phyloP scores from a whole-genome alignment of 2,329 filamentous ascomycete species.

The Sporothrix curviconia region DNA sequence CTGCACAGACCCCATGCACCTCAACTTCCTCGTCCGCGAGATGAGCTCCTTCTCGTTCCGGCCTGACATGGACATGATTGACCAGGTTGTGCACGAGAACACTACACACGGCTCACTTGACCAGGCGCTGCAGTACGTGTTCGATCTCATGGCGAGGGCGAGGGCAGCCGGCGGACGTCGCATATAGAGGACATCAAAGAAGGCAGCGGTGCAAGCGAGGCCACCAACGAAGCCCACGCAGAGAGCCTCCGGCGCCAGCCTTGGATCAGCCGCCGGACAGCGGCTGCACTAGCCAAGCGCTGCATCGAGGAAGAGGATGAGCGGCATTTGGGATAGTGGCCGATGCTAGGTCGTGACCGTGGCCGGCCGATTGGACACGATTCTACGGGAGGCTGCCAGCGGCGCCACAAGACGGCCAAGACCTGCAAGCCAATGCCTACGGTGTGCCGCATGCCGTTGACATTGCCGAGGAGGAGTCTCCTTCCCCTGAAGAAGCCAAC shows the following conservation, averaged over 20 bases:
- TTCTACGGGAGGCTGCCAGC: conserved; percentile 10
- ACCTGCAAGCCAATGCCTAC: conserved; percentile 9
- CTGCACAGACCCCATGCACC: conserved; percentile 24
- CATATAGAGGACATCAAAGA: background rate
- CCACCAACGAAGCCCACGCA: background rate
- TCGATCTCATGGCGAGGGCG: conserved; percentile 20
- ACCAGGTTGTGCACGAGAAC: conserved; percentile 30
- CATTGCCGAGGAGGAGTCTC: background rate
- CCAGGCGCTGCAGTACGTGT: conserved; percentile 28
- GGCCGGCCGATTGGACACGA: conserved; percentile 19
- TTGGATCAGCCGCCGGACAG: conserved; percentile 29
- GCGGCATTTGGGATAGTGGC: conserved; percentile 29
- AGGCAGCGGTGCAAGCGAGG: background rate
- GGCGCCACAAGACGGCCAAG: background rate
- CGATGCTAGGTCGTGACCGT: conserved; percentile 17
- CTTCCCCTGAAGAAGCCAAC: background rate
- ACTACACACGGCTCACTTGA: conserved; percentile 29
- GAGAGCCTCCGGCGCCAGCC: conserved; percentile 13
- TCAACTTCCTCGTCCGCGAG: conserved; percentile 31
- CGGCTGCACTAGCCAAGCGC: conserved; percentile 29
- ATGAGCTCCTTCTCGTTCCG: conserved; percentile 32
- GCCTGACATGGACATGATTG: conserved; percentile 25
- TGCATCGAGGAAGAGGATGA: conserved; percentile 30
- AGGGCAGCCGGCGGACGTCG: background rate
- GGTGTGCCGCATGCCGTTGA: conserved; percentile 13